A percentile compares a stretch with the other conserved stretches of the same genome.
Conservation (phyloP, 179 eudicot genomes). For the Spergularia azorica region DNA sequence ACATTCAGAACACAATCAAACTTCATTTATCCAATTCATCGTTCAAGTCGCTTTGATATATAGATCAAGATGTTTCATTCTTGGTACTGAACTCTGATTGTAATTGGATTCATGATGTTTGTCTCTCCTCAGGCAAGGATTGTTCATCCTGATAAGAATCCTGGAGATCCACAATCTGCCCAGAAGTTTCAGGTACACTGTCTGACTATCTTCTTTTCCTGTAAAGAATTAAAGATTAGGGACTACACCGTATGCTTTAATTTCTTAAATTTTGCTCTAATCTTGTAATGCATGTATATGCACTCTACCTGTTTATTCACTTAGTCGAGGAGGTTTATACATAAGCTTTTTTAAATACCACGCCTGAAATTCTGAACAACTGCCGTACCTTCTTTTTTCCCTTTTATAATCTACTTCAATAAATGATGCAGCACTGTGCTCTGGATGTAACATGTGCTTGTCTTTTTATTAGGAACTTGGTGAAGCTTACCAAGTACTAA, state of each 20-base stretch:
- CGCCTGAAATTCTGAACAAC: too few species aligned
- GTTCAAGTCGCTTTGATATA: neutral
- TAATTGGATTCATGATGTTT: neutral
- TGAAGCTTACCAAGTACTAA: slow-evolving; percentile 92
- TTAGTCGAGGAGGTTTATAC: too few species aligned
- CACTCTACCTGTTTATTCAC: too few species aligned
- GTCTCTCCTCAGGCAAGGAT: slow-evolving; percentile 64
- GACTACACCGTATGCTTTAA: too few species aligned
- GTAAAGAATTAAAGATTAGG: too few species aligned
- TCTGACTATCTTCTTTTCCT: too few species aligned
- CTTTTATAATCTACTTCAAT: too few species aligned
- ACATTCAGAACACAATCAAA: neutral
- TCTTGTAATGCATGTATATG: too few species aligned
- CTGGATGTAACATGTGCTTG: neutral
- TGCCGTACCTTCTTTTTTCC: too few species aligned
- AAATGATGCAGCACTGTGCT: too few species aligned
- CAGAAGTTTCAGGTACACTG: slow-evolving; percentile 71
- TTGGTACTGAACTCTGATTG: neutral
- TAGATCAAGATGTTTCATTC: neutral
- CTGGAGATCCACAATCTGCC: slow-evolving; percentile 86
- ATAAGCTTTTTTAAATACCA: too few species aligned
- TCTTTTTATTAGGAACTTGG: slow-evolving; percentile 67
- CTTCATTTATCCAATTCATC: neutral
- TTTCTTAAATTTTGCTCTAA: neutral
- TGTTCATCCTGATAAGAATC: slow-evolving; percentile 96